Percentiles rank a stretch among this genome's conserved stretches.
These are phyloP conservation scores for Tuber magnatum DNA, from an alignment of 495 filamentous ascomycete species.

Conservation along the genomic window DNA sequence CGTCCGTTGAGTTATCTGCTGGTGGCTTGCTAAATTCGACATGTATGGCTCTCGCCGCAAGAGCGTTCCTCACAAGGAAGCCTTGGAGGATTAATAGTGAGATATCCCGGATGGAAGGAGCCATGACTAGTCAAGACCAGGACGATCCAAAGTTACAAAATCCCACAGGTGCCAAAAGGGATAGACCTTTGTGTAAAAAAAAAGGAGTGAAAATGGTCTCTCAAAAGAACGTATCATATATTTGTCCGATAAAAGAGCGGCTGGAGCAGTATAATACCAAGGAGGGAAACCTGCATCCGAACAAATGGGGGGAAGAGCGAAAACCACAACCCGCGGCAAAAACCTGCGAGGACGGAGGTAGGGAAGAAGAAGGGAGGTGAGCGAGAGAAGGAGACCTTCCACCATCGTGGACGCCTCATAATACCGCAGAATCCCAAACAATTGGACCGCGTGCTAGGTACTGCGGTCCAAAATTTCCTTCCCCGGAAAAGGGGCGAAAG, in stretches of 20 bases:
- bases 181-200: background rate
- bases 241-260: conserved; percentile 15
- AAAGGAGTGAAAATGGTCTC: background rate
- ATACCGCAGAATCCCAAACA: background rate
- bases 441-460: background rate
- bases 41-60: conserved; percentile 16
- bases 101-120: background rate
- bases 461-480: background rate
- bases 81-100: background rate
- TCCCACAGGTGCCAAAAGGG: background rate
- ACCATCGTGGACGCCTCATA: background rate
- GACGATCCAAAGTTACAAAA: background rate
- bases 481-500: background rate
- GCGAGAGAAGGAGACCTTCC: background rate
- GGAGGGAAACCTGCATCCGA: conserved; percentile 16
- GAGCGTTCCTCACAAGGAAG: background rate
- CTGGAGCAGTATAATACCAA: conserved; percentile 19
- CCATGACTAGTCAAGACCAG: background rate
- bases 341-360: background rate
- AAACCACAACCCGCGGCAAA: conserved; percentile 10
- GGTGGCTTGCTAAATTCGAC: conserved; percentile 18
- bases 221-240: background rate
- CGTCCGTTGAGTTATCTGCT: conserved; percentile 29
- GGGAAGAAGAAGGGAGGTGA: background rate
- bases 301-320: background rate